Evolutionary conservation across 331 rosid species (phyloP).

Genomic region (Pyrus hybrid): DNA sequence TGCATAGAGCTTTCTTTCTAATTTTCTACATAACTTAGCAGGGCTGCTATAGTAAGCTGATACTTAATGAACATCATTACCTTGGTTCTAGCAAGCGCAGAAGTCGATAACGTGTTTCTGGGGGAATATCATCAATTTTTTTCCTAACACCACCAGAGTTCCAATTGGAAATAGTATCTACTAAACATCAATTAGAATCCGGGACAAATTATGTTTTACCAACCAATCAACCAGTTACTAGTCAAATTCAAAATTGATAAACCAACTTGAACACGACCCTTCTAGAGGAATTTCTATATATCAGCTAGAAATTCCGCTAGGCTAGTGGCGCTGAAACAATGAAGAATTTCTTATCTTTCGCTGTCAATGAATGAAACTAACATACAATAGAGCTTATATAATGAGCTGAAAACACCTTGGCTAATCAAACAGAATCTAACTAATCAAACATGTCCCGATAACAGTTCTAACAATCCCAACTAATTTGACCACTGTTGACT

Average conservation of each 20-base stretch:
- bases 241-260: neutral
- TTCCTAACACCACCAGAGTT: slow-evolving; percentile 42
- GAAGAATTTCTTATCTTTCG: too few species aligned
- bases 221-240: neutral
- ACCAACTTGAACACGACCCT: neutral
- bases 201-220: neutral
- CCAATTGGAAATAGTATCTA: neutral
- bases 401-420: too few species aligned
- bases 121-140: slow-evolving; percentile 75
- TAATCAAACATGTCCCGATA: too few species aligned
- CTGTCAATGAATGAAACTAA: too few species aligned
- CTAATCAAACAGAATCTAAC: too few species aligned
- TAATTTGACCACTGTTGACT: too few species aligned
- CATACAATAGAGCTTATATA: too few species aligned
- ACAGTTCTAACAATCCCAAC: too few species aligned
- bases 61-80: slow-evolving; percentile 15
- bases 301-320: too few species aligned
- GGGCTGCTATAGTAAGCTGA: neutral
- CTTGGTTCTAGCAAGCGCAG: slow-evolving; percentile 55
- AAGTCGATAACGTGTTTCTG: slow-evolving; percentile 68
- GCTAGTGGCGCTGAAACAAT: too few species aligned
- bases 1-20: neutral
- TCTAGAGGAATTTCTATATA: neutral
- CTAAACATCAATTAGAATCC: neutral
- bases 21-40: neutral